Evolutionary conservation across 208 protist species (phyloP).

Genomic region (Trypanosoma boissoni): DNA sequence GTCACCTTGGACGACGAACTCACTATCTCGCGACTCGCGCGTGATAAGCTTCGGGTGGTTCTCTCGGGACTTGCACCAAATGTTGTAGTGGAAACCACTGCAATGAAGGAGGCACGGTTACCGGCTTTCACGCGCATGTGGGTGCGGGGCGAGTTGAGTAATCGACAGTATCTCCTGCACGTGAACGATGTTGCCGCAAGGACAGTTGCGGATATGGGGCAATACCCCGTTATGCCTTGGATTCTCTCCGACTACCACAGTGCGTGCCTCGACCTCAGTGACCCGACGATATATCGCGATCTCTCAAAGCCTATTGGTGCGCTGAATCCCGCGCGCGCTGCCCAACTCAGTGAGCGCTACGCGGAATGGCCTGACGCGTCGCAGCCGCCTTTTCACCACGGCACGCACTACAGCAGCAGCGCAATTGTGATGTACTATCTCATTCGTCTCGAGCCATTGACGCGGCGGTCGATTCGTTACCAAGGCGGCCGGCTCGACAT

Average conservation of each 20-base stretch:
- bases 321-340: constrained; percentile 59
- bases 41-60: constrained; percentile 34
- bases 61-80: constrained; percentile 30
- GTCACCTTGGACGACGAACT: constrained; percentile 65
- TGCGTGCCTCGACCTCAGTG: constrained; percentile 60
- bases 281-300: constrained; percentile 83
- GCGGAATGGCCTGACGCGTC: constrained; percentile 63
- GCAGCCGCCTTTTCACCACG: constrained; percentile 95
- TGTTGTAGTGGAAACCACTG: constrained; percentile 34
- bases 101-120: constrained; percentile 36
- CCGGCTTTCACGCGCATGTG: constrained; percentile 52
- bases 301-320: constrained; percentile 95
- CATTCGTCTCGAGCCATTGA: constrained; percentile 97
- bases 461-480: constrained; percentile 65
- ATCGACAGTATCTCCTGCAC: constrained; percentile 87
- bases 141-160: constrained; percentile 82
- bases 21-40: constrained; percentile 46
- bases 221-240: constrained; percentile 96
- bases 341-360: constrained; percentile 72
- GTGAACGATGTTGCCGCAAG: constrained; percentile 90
- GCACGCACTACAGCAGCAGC: constrained; percentile 96
- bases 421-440: constrained; percentile 95
- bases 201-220: constrained; percentile 86
- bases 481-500: constrained; percentile 90
- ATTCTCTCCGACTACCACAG: constrained; percentile 81